These are phyloP conservation scores for Penicillium capsulatum DNA, from an alignment of 2,329 filamentous ascomycete species.

Conservation along the genomic window DNA sequence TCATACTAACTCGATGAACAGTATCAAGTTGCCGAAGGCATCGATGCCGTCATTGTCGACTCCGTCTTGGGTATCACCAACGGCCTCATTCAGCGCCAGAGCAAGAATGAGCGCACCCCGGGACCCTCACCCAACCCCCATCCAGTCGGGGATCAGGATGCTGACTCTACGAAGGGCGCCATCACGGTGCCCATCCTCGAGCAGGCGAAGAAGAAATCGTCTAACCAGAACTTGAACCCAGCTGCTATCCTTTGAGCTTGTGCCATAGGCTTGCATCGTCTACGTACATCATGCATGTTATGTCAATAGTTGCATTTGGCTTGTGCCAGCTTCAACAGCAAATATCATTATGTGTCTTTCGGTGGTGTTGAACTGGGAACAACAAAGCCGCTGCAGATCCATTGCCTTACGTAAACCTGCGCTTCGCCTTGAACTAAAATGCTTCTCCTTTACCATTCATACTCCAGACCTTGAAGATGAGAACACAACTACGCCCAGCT, in stretches of 20 bases:
- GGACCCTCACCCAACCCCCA: slow-evolving; percentile 23
- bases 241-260: slow-evolving; percentile 3
- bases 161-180: slow-evolving; percentile 5
- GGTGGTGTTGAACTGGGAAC: too few species aligned
- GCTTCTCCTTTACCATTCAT: too few species aligned
- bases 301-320: slow-evolving; percentile 16
- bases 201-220: slow-evolving; percentile 18
- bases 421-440: too few species aligned
- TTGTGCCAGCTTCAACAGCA: slow-evolving; percentile 21
- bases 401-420: too few species aligned
- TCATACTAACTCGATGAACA: slow-evolving; percentile 32
- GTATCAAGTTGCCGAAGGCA: slow-evolving; percentile 89
- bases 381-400: too few species aligned
- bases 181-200: slow-evolving; percentile 29
- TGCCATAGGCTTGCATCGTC: slow-evolving; percentile 5
- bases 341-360: slow-evolving; percentile 7
- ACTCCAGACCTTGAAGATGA: too few species aligned
- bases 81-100: slow-evolving; percentile 61
- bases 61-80: slow-evolving; percentile 89
- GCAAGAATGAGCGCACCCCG: slow-evolving; percentile 22
- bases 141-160: slow-evolving; percentile 7
- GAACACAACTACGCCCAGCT: too few species aligned
- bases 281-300: slow-evolving; percentile 12
- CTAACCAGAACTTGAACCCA: slow-evolving; percentile 7
- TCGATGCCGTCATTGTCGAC: slow-evolving; percentile 97